These are phyloP conservation scores for Boletus semigastroideus DNA, from an alignment of 1,284 basidiomycete genomes.

Conservation along the genomic window DNA sequence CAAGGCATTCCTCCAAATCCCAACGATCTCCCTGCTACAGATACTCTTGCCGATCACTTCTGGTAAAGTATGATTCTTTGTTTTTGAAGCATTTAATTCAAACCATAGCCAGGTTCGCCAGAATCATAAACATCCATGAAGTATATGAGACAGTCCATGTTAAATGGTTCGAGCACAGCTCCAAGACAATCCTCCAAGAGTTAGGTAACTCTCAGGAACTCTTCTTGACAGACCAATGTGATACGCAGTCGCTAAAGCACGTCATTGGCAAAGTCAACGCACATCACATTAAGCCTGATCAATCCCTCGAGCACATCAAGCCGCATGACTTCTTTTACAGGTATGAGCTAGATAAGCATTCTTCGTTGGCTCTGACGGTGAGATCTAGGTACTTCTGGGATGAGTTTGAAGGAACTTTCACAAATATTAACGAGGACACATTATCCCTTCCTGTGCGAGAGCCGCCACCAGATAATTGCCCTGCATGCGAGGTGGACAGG, in stretches of 20 bases:
- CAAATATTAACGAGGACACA: constrained; percentile 25
- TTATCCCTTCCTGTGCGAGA: constrained; percentile 9
- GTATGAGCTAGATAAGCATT: constrained; percentile 32
- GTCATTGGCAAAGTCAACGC: constrained; percentile 49
- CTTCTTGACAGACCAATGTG: constrained; percentile 58
- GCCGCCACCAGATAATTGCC: constrained; percentile 49
- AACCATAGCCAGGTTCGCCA: constrained; percentile 46
- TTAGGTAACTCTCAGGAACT: constrained; percentile 62
- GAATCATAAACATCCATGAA: constrained; percentile 52
- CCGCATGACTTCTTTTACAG: constrained; percentile 57
- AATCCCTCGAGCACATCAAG: constrained; percentile 20
- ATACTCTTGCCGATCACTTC: constrained; percentile 53
- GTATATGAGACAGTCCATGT: constrained; percentile 50
- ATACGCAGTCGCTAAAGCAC: constrained; percentile 37
- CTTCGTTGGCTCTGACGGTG: constrained; percentile 8
- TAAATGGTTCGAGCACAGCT: constrained; percentile 70
- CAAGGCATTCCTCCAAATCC: constrained; percentile 30
- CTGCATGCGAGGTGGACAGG: constrained; percentile 39
- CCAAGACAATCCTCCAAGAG: constrained; percentile 55
- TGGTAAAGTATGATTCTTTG: constrained; percentile 42
- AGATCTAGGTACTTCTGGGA: constrained; percentile 28
- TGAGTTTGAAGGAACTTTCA: constrained; percentile 12
- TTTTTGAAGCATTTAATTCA: neutral
- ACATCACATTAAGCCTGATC: constrained; percentile 29
- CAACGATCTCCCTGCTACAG: constrained; percentile 35